Percentiles rank a stretch among this genome's conserved stretches.
Evolutionary conservation across 805 yeast species (phyloP).

Genomic region (Komagataella pastoris): DNA sequence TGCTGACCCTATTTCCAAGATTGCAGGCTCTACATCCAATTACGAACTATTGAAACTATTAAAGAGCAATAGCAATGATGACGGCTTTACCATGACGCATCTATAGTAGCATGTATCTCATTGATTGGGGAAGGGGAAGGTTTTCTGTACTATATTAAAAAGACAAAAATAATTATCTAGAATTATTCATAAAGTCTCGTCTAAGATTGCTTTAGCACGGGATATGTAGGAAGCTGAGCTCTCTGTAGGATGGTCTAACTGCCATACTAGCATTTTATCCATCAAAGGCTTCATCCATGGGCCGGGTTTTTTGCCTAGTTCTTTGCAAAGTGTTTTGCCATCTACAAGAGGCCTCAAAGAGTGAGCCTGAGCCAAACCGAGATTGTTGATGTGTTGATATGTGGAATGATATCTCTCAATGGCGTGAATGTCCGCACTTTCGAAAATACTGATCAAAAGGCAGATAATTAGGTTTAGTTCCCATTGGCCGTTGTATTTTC

Average conservation of each 20-base stretch:
- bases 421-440: conserved; percentile 4
- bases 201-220: conserved; percentile 13
- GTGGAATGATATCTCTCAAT: conserved; percentile 20
- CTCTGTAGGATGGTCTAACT: conserved; percentile 56
- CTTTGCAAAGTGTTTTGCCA: conserved; percentile 52
- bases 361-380: conserved; percentile 28
- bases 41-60: conserved; percentile 3
- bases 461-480: conserved; percentile 19
- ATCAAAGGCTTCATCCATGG: conserved; percentile 66
- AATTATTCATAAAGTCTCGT: background rate
- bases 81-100: conserved; percentile 3
- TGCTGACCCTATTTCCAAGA: background rate
- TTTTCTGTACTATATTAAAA: background rate
- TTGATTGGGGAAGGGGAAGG: background rate
- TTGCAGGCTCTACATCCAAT: conserved; percentile 1
- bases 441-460: conserved; percentile 8
- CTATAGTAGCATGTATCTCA: background rate
- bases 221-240: conserved; percentile 41
- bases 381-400: conserved; percentile 16
- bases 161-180: background rate
- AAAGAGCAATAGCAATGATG: background rate
- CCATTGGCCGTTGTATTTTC: conserved; percentile 40
- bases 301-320: conserved; percentile 57
- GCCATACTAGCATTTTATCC: conserved; percentile 54
- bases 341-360: conserved; percentile 53